Evolutionary conservation across 108 stramenopile species (phyloP).

Genomic region (Stephanodiscus minutulus): DNA sequence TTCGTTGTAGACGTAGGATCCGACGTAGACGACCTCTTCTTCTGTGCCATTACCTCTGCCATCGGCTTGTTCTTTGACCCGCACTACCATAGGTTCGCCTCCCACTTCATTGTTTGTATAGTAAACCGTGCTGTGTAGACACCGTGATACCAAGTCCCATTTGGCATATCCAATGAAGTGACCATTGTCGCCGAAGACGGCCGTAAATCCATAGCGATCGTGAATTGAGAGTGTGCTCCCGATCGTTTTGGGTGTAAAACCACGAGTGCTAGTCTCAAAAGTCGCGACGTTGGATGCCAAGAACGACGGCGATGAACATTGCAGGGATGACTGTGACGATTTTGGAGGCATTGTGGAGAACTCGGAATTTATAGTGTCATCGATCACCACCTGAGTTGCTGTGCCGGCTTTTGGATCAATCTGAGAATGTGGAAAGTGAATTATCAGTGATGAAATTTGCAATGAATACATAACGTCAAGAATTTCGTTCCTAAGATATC

Average conservation of each 20-base stretch:
- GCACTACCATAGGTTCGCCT: constrained; percentile 39
- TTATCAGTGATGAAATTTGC: background rate
- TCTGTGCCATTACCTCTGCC: background rate
- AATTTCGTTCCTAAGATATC: background rate
- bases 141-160: constrained; percentile 37
- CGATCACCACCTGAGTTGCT: constrained; percentile 23
- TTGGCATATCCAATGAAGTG: constrained; percentile 46
- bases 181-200: constrained; percentile 29
- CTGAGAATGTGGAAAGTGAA: background rate
- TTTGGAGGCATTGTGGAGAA: constrained; percentile 40
- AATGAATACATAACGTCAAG: background rate
- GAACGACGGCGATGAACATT: background rate
- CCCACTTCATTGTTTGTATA: constrained; percentile 37
- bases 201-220: constrained; percentile 38
- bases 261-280: constrained; percentile 15
- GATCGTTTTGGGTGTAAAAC: background rate
- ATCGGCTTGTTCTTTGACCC: background rate
- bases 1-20: constrained; percentile 41
- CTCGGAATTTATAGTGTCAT: constrained; percentile 43
- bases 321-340: background rate
- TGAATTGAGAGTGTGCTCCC: constrained; percentile 17
- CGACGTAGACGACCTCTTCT: constrained; percentile 34
- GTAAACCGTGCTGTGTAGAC: constrained; percentile 41
- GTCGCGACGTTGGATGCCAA: constrained; percentile 1
- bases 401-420: constrained; percentile 24